Percentiles rank a stretch among this genome's conserved stretches.
These are phyloP conservation scores for Pythium scleroteichum DNA, from an alignment of 352 stramenopile genomes.

Conservation along the genomic window DNA sequence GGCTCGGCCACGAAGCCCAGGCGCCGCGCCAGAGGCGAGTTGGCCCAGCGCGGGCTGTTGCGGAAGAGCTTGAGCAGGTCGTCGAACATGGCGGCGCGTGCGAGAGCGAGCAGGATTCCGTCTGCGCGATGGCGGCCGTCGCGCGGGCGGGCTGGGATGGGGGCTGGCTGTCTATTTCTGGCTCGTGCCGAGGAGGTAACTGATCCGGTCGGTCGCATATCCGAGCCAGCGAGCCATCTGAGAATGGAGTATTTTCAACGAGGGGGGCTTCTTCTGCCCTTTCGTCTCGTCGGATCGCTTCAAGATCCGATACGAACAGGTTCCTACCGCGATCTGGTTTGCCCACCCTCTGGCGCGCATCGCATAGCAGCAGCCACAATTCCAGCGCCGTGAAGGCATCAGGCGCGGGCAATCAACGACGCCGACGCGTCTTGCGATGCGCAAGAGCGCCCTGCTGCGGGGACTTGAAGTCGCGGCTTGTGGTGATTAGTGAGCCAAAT, in stretches of 20 bases:
- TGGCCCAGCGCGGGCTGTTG: constrained; percentile 73
- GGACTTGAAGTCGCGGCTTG: too few species aligned
- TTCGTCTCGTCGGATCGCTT: not conserved
- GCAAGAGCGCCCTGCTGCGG: too few species aligned
- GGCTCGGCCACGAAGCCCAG: constrained; percentile 68
- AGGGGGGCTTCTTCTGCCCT: too few species aligned
- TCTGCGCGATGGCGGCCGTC: constrained; percentile 10
- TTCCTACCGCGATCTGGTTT: too few species aligned
- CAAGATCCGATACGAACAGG: not conserved
- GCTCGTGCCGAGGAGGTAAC: not conserved
- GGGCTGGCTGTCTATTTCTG: not conserved
- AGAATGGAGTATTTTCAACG: constrained; percentile 1
- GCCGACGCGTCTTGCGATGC: too few species aligned
- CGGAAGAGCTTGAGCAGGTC: constrained; percentile 83
- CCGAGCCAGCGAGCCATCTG: not conserved
- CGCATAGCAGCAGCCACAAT: too few species aligned
- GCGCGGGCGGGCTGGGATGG: not conserved
- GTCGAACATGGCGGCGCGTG: constrained; percentile 24
- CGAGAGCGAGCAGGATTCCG: constrained; percentile 3
- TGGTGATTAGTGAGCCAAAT: too few species aligned
- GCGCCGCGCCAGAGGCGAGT: constrained; percentile 69
- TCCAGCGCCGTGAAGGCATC: too few species aligned
- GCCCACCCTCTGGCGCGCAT: too few species aligned
- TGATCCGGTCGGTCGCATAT: not conserved
- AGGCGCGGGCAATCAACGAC: too few species aligned